A percentile compares a stretch with the other conserved stretches of the same genome.
These are phyloP conservation scores for Globisporangium camurandrum DNA, from an alignment of 352 stramenopile species.

Conservation along the genomic window DNA sequence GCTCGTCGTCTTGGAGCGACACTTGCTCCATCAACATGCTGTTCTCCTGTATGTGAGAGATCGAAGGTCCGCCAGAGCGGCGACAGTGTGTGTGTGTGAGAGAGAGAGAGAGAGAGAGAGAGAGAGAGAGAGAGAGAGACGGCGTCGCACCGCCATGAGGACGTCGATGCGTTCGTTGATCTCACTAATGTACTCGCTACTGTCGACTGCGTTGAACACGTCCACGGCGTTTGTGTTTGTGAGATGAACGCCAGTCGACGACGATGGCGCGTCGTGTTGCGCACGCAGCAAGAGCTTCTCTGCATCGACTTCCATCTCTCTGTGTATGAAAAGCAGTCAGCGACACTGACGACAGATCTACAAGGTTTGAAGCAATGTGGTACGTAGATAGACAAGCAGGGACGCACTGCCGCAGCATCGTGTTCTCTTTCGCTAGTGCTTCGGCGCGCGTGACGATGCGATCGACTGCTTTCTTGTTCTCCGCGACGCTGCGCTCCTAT, in stretches of 20 bases:
- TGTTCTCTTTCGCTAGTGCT: slow-evolving; percentile 57
- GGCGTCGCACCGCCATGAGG: slow-evolving; percentile 77
- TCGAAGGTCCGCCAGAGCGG: not conserved
- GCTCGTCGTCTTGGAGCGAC: slow-evolving; percentile 66
- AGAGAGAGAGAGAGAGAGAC: too few species aligned
- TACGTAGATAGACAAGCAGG: not conserved
- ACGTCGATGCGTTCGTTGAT: slow-evolving; percentile 76
- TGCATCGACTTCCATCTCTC: slow-evolving; percentile 44
- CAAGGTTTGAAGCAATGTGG: not conserved
- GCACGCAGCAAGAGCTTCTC: slow-evolving; percentile 53
- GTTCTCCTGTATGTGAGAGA: slow-evolving; percentile 37
- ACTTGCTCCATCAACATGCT: slow-evolving; percentile 79
- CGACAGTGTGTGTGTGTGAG: not conserved
- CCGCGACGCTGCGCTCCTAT: slow-evolving; percentile 36
- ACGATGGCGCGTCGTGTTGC: slow-evolving; percentile 38
- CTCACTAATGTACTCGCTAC: slow-evolving; percentile 53
- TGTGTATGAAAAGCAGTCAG: slow-evolving; percentile 9
- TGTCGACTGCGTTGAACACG: slow-evolving; percentile 28
- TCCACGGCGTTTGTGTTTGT: too few species aligned
- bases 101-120: not conserved
- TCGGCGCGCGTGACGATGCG: slow-evolving; percentile 37
- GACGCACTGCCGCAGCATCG: slow-evolving; percentile 50
- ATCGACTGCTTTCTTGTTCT: slow-evolving; percentile 59
- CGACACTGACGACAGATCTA: not conserved
- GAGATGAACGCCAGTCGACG: too few species aligned